Conservation (phyloP, 1,139 yeast species). For the Zygosaccharomyces pseudobailii region DNA sequence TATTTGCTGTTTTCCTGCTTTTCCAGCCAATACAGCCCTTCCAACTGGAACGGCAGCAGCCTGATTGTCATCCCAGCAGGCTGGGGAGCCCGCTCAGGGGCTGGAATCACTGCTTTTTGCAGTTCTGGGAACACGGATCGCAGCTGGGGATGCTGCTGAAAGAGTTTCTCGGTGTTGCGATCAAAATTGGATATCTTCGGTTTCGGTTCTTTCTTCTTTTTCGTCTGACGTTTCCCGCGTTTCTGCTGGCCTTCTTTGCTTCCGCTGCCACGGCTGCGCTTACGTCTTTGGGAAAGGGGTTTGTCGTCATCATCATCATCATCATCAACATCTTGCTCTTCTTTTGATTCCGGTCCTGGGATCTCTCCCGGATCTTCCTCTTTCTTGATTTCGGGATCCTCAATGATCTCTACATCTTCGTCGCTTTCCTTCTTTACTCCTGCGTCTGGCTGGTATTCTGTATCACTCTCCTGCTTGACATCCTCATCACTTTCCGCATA, state of each 20-base stretch:
- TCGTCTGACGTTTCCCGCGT: slow-evolving; percentile 21
- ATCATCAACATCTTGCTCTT: slow-evolving; percentile 17
- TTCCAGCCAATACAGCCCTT: slow-evolving; percentile 85
- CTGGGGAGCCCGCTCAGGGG: slow-evolving; percentile 60
- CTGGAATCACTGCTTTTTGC: slow-evolving; percentile 45
- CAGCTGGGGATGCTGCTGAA: slow-evolving; percentile 72
- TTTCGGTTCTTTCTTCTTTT: slow-evolving; percentile 27
- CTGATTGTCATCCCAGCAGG: slow-evolving; percentile 74
- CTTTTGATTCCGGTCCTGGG: neutral
- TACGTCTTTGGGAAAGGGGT: slow-evolving; percentile 21
- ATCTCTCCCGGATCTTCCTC: slow-evolving; percentile 4
- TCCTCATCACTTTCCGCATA: slow-evolving; percentile 20
- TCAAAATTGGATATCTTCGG: slow-evolving; percentile 60
- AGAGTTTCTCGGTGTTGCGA: slow-evolving; percentile 60
- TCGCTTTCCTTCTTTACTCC: neutral
- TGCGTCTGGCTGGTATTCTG: slow-evolving; percentile 1
- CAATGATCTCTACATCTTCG: neutral
- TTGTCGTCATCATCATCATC: slow-evolving; percentile 29
- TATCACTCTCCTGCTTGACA: slow-evolving; percentile 2
- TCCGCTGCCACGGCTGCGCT: slow-evolving; percentile 7
- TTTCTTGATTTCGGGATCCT: neutral
- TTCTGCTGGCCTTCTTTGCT: slow-evolving; percentile 12
- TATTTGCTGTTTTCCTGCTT: slow-evolving; percentile 74
- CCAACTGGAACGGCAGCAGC: slow-evolving; percentile 84
- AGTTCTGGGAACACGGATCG: slow-evolving; percentile 66